Conservation (phyloP, 192 early-diverging fungal genomes). For the Backusella circina region DNA sequence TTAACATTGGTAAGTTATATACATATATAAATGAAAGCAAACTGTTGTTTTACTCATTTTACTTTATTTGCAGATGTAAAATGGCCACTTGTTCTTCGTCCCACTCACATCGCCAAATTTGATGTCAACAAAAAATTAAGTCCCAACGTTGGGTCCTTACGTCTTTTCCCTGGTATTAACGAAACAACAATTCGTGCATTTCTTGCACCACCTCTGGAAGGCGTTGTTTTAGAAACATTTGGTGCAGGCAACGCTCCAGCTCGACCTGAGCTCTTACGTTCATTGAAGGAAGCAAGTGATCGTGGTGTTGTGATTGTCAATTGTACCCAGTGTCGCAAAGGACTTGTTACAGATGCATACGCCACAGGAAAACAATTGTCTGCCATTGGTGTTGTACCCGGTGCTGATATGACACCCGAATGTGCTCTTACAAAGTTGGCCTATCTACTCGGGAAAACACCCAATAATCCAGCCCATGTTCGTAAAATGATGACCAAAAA, state of each 20-base stretch:
- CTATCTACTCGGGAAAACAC: constrained; percentile 76
- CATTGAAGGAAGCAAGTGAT: constrained; percentile 81
- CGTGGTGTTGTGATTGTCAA: constrained; percentile 97
- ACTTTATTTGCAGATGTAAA: constrained; percentile 63
- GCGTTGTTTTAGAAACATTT: constrained; percentile 94
- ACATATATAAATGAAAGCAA: neutral
- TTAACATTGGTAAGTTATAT: constrained; percentile 74
- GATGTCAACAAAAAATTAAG: constrained; percentile 82
- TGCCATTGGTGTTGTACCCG: constrained; percentile 79
- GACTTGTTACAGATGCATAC: constrained; percentile 87
- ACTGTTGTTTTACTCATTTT: neutral
- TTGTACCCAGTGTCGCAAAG: constrained; percentile 86
- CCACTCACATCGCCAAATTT: constrained; percentile 82
- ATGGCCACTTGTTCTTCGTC: constrained; percentile 84
- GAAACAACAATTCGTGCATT: constrained; percentile 84
- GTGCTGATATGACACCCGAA: constrained; percentile 94
- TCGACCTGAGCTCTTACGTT: constrained; percentile 78
- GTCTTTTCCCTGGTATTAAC: constrained; percentile 94
- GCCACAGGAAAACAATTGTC: constrained; percentile 84
- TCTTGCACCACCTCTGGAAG: constrained; percentile 78
- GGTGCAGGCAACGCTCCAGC: constrained; percentile 96
- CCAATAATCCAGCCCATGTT: constrained; percentile 42
- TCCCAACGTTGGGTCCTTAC: constrained; percentile 80
- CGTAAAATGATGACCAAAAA: constrained; percentile 79
- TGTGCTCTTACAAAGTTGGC: constrained; percentile 96